Base-by-base conservation (phyloP, 2,329 filamentous ascomycete genomes). In the Trichoderma atroviride region DNA sequence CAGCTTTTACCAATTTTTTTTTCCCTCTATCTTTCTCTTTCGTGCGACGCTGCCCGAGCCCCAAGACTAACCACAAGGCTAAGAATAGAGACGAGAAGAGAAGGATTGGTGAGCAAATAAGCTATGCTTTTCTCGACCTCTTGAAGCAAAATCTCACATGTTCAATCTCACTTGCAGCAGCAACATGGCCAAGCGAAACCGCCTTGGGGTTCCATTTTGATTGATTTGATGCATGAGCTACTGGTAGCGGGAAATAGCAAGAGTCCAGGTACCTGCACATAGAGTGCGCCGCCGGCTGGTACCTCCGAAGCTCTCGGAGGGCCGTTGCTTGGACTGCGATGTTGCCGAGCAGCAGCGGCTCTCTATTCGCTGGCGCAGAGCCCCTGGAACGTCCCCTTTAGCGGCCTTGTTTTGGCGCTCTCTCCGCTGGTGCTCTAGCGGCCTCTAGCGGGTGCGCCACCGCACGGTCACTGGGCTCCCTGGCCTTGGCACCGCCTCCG, bases 91-190 rank as follows among this genome's bases (percentile, higher is more conserved):
- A 16, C 13, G 33, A 31, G 16, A 19, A 27, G 37, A n/a, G 27
- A 63, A 31, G 47, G 62, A 65, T 57, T 65, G 50, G 62, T 65
- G 62, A 65, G 62, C 62, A 65, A 66, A 57, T 66, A 56, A 65
- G 62, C 62, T 56, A 57, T 56, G 24, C 22, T 31, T 55, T 10
- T 47, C 11, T 19, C 62, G 19, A 33, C 33, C 50, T 55, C 62
- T 47, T 65, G 22, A 52, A 65, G 24, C 52, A 57, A 19, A 65
- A 56, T 40, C 60, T 56, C 62, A 65, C 62, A 65, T 65, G 62
- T 37, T 29, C 52, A 56, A 65, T 65, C 62, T 65, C 62, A 65
- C 62, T 40, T 65, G 62, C 62, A 65, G 52, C 62, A 37, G 5
- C 16, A 40, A 24, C 53, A 53, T 31, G 47, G 60, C 37, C 60